phyloP scores from a whole-genome alignment of 129 eudicot genomes.

The Arctium minus region DNA sequence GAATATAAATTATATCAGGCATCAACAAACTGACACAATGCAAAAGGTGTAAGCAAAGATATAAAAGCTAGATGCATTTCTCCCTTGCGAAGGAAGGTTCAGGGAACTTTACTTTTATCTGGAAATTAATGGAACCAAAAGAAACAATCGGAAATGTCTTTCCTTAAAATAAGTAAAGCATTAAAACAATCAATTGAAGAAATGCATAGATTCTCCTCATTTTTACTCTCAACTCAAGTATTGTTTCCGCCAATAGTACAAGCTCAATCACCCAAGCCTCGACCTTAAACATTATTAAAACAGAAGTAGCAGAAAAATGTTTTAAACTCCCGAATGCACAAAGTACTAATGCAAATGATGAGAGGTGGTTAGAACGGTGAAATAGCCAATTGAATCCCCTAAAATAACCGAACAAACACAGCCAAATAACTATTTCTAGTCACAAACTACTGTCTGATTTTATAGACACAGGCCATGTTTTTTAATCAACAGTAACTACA shows the following conservation, averaged over 20 bases:
- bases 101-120: constrained; percentile 5
- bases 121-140: not conserved
- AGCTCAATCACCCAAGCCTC: not conserved
- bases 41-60: constrained; percentile 19
- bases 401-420: not conserved
- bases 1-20: not conserved
- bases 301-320: not conserved
- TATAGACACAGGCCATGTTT: not conserved
- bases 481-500: not conserved
- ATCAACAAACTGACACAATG: constrained; percentile 27
- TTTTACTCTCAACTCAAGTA: constrained; percentile 14
- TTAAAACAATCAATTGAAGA: constrained; percentile 17
- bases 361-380: not conserved
- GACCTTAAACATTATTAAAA: not conserved
- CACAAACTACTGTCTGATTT: not conserved
- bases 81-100: constrained; percentile 27
- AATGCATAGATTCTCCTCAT: constrained; percentile 27
- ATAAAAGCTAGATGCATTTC: constrained; percentile 36
- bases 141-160: not conserved
- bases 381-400: constrained; percentile 8
- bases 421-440: not conserved
- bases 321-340: not conserved
- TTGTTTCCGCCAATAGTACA: constrained; percentile 9
- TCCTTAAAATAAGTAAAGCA: constrained; percentile 10
- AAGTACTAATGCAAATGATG: not conserved